Conservation (phyloP, 1,284 basidiomycete species). For the Inonotus obliquus region DNA sequence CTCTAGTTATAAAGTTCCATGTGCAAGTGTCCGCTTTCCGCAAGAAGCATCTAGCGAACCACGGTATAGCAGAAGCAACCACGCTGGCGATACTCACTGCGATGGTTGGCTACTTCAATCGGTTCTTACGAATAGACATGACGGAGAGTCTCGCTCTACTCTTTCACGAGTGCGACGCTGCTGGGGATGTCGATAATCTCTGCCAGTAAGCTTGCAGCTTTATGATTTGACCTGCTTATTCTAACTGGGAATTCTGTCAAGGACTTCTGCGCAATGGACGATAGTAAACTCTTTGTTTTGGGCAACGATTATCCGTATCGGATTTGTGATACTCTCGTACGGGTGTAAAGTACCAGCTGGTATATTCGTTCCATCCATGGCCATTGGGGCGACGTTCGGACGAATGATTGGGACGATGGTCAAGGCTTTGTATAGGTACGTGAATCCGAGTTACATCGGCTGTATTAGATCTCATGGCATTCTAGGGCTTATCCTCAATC, state of each 20-base stretch:
- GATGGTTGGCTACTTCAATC: constrained; percentile 90
- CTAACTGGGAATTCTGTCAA: constrained; percentile 28
- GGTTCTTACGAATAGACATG: constrained; percentile 97
- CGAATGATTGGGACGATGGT: constrained; percentile 94
- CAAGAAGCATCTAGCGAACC: constrained; percentile 78
- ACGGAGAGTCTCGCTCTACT: constrained; percentile 95
- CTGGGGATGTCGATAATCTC: constrained; percentile 86
- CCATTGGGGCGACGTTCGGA: constrained; percentile 93
- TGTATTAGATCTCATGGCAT: not conserved
- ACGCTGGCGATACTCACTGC: constrained; percentile 85
- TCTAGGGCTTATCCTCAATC: constrained; percentile 74
- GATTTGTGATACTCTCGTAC: constrained; percentile 89
- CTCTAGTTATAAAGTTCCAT: constrained; percentile 96
- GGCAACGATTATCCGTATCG: constrained; percentile 85
- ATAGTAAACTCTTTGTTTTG: constrained; percentile 92
- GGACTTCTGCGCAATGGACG: constrained; percentile 88
- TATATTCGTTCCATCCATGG: constrained; percentile 98
- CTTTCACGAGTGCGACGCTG: constrained; percentile 95
- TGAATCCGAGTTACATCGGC: constrained; percentile 1
- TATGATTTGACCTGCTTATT: constrained; percentile 4
- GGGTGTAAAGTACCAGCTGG: constrained; percentile 97
- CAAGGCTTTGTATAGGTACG: constrained; percentile 85
- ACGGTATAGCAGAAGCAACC: constrained; percentile 89
- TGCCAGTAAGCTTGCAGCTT: constrained; percentile 74
- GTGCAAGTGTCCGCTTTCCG: constrained; percentile 93